Evolutionary conservation across 2,329 filamentous ascomycete species (phyloP).

Genomic region (Sordariomycetes sp.): DNA sequence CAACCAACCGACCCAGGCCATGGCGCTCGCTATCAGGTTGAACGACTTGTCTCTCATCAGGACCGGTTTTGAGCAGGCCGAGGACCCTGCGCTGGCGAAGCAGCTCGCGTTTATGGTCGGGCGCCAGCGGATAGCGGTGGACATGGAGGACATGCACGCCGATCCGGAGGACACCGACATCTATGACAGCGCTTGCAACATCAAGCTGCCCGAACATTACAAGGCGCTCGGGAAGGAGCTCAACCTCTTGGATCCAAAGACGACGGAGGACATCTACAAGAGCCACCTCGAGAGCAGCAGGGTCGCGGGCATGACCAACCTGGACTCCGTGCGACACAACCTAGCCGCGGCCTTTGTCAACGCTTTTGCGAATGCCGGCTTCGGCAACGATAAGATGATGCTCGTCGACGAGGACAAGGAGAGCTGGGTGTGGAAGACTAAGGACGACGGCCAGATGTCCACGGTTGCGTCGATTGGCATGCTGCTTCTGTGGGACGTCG

Average conservation of each 20-base stretch:
- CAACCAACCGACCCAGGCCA: slow-evolving; percentile 85
- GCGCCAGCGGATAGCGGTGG: slow-evolving; percentile 77
- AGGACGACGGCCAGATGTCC: slow-evolving; percentile 94
- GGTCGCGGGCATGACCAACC: slow-evolving; percentile 83
- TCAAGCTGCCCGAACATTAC: slow-evolving; percentile 81
- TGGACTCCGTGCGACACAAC: slow-evolving; percentile 92
- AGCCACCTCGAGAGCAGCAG: slow-evolving; percentile 93
- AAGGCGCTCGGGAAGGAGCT: slow-evolving; percentile 89
- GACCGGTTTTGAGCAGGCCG: slow-evolving; percentile 65
- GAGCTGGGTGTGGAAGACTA: slow-evolving; percentile 98
- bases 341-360: slow-evolving; percentile 94
- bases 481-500: slow-evolving; percentile 85
- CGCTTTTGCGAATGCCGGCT: slow-evolving; percentile 91
- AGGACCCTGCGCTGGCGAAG: slow-evolving; percentile 74
- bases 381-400: slow-evolving; percentile 96
- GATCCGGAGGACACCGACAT: slow-evolving; percentile 65
- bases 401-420: slow-evolving; percentile 77
- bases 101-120: slow-evolving; percentile 90
- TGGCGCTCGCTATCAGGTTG: slow-evolving; percentile 84
- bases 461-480: slow-evolving; percentile 90
- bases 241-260: slow-evolving; percentile 93
- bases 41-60: slow-evolving; percentile 78
- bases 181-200: slow-evolving; percentile 75
- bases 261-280: slow-evolving; percentile 98
- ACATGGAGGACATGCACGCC: slow-evolving; percentile 51